A percentile compares a stretch with the other conserved stretches of the same genome.
phyloP scores from a whole-genome alignment of 2,329 filamentous ascomycete genomes.

The Arthrocladium fulminans region DNA sequence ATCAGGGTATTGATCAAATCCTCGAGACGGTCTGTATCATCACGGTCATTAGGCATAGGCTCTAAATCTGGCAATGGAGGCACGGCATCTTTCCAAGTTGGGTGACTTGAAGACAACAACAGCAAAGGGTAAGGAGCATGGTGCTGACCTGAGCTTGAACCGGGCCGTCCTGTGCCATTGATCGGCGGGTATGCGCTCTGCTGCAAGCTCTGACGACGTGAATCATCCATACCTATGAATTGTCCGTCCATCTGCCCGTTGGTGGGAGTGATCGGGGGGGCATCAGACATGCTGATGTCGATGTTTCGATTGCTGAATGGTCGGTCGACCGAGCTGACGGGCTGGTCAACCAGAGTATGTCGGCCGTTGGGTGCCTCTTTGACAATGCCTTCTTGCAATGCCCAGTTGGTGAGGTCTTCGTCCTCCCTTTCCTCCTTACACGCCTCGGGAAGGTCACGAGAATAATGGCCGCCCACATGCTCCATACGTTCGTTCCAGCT shows the following conservation, averaged over 20 bases:
- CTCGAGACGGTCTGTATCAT: conserved; percentile 20
- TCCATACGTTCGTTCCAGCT: conserved; percentile 82
- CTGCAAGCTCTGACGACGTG: conserved; percentile 11
- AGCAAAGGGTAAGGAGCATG: conserved; percentile 19
- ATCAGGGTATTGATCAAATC: conserved; percentile 23
- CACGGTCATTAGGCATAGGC: conserved; percentile 5
- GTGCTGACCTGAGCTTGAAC: conserved; percentile 19
- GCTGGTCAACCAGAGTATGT: conserved; percentile 22
- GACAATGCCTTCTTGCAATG: conserved; percentile 28
- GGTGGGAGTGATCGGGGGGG: conserved; percentile 11
- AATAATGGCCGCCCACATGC: conserved; percentile 74
- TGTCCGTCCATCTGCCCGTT: conserved; percentile 7
- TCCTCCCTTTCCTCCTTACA: conserved; percentile 40
- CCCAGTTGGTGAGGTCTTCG: conserved; percentile 35
- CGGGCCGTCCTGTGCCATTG: conserved; percentile 15
- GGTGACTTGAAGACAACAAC: conserved; percentile 7
- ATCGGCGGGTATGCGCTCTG: conserved; percentile 14
- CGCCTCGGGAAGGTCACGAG: conserved; percentile 33
- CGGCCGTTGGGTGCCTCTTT: conserved; percentile 21
- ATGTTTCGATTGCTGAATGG: conserved; percentile 17
- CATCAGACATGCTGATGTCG: conserved; percentile 21
- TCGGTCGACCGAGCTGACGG: conserved; percentile 15
- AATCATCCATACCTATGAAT: conserved; percentile 8
- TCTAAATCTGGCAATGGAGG: conserved; percentile 9
- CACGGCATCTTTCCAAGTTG: background rate